phyloP scores from a whole-genome alignment of 768 basidiomycete species.

The Suillus luteus region DNA sequence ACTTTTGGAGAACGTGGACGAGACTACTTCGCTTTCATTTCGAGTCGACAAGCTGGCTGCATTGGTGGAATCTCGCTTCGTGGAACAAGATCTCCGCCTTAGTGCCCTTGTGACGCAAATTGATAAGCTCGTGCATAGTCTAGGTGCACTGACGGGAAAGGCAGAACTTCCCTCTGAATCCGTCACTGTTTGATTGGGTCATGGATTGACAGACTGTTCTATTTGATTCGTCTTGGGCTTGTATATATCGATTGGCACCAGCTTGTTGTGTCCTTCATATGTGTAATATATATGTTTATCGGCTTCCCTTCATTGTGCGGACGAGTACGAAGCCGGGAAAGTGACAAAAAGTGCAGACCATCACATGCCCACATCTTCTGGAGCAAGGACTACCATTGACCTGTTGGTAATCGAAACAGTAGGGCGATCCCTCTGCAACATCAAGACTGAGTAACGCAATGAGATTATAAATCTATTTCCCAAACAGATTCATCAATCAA shows the following conservation, averaged over 20 bases:
- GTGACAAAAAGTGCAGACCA: not conserved
- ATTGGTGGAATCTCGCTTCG: conserved; percentile 1
- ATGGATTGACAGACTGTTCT: not conserved
- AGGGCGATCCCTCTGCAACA: no score
- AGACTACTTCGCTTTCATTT: not conserved
- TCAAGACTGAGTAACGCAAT: no score
- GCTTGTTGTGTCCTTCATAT: not conserved
- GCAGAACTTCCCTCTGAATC: not conserved
- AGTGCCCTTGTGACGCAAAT: not conserved
- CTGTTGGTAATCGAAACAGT: no score
- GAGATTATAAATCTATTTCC: no score
- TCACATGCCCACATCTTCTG: no score
- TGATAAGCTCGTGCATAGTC: not conserved
- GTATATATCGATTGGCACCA: not conserved
- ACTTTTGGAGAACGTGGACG: not conserved
- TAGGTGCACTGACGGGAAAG: not conserved
- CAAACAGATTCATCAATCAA: no score
- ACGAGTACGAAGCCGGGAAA: not conserved
- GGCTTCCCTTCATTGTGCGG: not conserved
- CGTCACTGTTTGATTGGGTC: not conserved
- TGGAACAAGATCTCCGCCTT: not conserved
- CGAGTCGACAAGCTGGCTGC: not conserved
- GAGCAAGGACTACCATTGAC: no score
- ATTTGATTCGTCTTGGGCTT: not conserved
- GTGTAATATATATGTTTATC: not conserved